Percentiles rank a stretch among this genome's conserved stretches.
These are phyloP conservation scores for Colletotrichum karsti DNA, from an alignment of 2,329 filamentous ascomycete genomes.

Conservation along the genomic window DNA sequence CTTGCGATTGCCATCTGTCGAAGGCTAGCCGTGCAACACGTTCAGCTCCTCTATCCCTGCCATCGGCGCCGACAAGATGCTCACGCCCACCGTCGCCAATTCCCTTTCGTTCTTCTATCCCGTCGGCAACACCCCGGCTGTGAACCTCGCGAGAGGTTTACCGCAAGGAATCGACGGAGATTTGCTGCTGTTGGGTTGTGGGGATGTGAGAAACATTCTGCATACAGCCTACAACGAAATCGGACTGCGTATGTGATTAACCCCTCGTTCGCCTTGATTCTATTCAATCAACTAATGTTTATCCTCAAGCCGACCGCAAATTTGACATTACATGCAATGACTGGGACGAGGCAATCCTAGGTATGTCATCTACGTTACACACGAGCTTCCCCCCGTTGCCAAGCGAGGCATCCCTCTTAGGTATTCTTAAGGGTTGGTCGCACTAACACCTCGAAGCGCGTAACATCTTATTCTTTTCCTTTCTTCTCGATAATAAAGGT, in stretches of 20 bases:
- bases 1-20: too few species aligned
- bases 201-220: constrained; percentile 64
- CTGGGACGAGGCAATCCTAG: constrained; percentile 55
- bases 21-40: too few species aligned
- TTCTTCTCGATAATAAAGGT: constrained; percentile 52
- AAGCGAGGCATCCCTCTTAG: too few species aligned
- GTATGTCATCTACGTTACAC: constrained; percentile 40
- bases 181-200: constrained; percentile 63
- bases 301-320: constrained; percentile 43
- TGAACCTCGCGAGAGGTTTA: constrained; percentile 54
- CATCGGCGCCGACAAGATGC: too few species aligned
- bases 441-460: constrained; percentile 50
- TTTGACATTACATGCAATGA: constrained; percentile 68
- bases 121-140: constrained; percentile 63
- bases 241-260: constrained; percentile 41
- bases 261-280: constrained; percentile 34
- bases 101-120: constrained; percentile 50
- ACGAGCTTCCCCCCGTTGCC: too few species aligned
- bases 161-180: constrained; percentile 58
- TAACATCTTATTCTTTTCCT: constrained; percentile 60
- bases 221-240: constrained; percentile 58
- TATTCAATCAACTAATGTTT: background rate
- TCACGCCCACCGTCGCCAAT: constrained; percentile 45
- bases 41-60: too few species aligned
- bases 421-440: too few species aligned